Base-by-base conservation (phyloP, 306 rosid species). In the Fragaria ananassa region DNA sequence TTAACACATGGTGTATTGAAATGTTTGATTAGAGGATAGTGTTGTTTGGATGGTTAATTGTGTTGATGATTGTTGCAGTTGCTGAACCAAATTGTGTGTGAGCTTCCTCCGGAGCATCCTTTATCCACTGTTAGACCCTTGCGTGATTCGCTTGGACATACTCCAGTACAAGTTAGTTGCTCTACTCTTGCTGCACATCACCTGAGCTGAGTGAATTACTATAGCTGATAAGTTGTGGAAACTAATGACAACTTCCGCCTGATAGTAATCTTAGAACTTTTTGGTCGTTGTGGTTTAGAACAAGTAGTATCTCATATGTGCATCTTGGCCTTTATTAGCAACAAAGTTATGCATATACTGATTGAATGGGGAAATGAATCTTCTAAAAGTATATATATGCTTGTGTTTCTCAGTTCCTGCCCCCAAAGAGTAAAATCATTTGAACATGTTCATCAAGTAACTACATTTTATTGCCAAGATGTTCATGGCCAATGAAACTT, bases 131-230 rank as follows among this genome's bases (percentile, higher is more conserved):
- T 75, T 82, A 86, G 96, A 78, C 97, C 97, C 21, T 83, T 95
- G 51, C 96, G 96, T 47, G 91, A 95, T 88, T 95, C 97, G 44
- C 98, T 92, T 75, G 98, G 98, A 71, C 98, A 95, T 83, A 95
- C 98, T 83, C 97, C 98, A 21, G 81, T 89, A 70, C 98, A 95
- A 97, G 98, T 92, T 65, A 70, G 71, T 75, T 64, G 78, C 66
- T 75, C 45, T 63, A 72, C n/a, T 63, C 57, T 79, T 34, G 56
- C 75, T 56, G 62, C 76, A 34, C 23, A 80, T 39, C 25, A 14
- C 41, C 11, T 56, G 65, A 21, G 81, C 54, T 57, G 10, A 71
- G 53, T 72, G 31, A n/a, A 45, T 51, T 42, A 61, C 39, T 10
- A 58, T 10, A 10, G 64, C 64, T 13, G 17, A 23, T 23, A 10